phyloP scores from a whole-genome alignment of 2,329 filamentous ascomycete species.

The Fusarium anthophilum region DNA sequence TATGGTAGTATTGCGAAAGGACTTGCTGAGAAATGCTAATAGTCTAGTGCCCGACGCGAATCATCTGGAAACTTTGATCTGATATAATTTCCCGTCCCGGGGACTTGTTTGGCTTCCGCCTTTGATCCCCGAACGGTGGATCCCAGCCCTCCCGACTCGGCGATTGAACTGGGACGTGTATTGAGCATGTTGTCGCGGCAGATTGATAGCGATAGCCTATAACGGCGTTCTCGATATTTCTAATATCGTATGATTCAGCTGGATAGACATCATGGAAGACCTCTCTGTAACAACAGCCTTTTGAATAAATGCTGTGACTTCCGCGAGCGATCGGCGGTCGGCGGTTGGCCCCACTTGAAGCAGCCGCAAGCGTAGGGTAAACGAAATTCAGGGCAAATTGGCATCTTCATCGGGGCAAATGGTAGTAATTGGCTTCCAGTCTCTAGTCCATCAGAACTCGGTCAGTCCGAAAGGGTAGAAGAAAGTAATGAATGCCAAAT shows the following conservation, averaged over 20 bases:
- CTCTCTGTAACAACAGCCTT: accelerated
- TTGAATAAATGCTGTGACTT: not conserved
- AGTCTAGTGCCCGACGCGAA: not conserved
- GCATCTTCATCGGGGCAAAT: not conserved
- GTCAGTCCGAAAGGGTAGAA: too few species aligned
- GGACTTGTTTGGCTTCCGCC: slow-evolving; percentile 7
- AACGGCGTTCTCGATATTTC: too few species aligned
- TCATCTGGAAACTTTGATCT: not conserved
- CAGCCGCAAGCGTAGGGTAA: not conserved
- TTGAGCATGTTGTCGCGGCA: not conserved
- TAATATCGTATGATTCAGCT: not conserved
- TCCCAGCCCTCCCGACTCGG: not conserved
- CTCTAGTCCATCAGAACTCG: accelerated
- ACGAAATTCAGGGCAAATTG: too few species aligned
- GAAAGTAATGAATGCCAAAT: accelerated
- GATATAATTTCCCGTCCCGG: not conserved
- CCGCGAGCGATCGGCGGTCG: not conserved
- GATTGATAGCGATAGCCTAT: not conserved
- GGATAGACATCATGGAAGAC: not conserved
- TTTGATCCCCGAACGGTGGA: not conserved
- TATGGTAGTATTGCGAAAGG: not conserved
- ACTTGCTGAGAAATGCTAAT: not conserved
- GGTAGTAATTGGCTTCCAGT: accelerated
- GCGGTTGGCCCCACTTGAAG: not conserved
- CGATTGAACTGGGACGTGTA: not conserved